A percentile compares a stretch with the other conserved stretches of the same genome.
Evolutionary conservation across 257 asterid genomes (phyloP).

Genomic region (Lycium ferocissimum): DNA sequence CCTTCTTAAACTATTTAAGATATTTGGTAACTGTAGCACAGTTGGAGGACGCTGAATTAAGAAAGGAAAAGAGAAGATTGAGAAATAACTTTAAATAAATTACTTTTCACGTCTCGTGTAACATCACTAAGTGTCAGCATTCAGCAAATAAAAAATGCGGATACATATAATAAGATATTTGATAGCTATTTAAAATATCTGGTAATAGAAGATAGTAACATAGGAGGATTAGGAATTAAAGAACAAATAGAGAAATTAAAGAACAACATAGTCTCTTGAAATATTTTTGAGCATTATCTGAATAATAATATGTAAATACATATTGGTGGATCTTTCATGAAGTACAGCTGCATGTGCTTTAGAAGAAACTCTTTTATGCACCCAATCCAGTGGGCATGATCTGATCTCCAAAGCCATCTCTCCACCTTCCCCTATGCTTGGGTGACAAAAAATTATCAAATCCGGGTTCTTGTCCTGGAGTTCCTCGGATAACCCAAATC

Average conservation of each 20-base stretch:
- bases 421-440: conserved; percentile 3
- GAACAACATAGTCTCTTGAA: neutral
- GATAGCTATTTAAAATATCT: neutral
- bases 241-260: neutral
- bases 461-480: conserved; percentile 2
- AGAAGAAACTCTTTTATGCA: neutral
- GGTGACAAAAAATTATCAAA: neutral
- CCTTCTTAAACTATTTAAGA: conserved; percentile 10
- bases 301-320: conserved; percentile 17
- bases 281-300: neutral
- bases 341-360: conserved; percentile 16
- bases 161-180: neutral
- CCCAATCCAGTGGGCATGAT: neutral
- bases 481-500: conserved; percentile 9
- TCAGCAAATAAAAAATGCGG: conserved; percentile 15
- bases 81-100: conserved; percentile 13
- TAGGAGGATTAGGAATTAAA: conserved; percentile 7
- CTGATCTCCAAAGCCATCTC: neutral
- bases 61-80: conserved; percentile 1
- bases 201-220: neutral
- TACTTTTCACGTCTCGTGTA: neutral
- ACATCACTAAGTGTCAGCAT: neutral
- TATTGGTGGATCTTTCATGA: conserved; percentile 10
- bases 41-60: neutral
- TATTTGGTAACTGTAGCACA: neutral